Base-by-base conservation (phyloP, 768 basidiomycete species). In the Boletus tomentosulus region DNA sequence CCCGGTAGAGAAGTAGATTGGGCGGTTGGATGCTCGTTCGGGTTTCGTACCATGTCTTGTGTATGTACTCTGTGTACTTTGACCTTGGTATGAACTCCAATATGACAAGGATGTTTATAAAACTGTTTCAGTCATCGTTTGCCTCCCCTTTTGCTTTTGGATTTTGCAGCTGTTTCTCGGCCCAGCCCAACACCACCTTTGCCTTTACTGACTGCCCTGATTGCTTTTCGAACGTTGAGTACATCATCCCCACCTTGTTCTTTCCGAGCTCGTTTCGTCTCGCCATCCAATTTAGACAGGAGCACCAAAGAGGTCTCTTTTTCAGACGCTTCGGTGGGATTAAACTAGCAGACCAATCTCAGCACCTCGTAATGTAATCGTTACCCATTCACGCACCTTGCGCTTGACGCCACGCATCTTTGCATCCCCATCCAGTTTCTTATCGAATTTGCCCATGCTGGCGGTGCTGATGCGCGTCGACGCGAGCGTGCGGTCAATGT, bases 361-460 rank as follows among this genome's bases (percentile, higher is more conserved):
- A 58, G 50, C 34, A 30, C 49, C 45, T 53, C 47, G 28, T 41
- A 25, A 13, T 28, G 13, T n/a, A 50, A 9, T 13, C 5, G n/a
- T 28, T 10, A 3, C 47, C 11, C 31, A 19, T 35, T 25, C 38
- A 28, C n/a, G 1, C 58, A 92, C 92, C 86, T 98, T 98, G 63
- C 97, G 84, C 76, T 98, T 98, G 45, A 94, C 73, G 6, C 94
- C 93, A 34, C 83, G 82, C 42, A 85, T 67, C 71, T 92, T 94
- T 69, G 90, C 89, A 71, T 99, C 97, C 12, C 95, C 95, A 48
- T 95, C 88, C 22, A 98, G 79, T 65, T 78, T 84, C 59, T 83
- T 86, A 69, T 98, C 96, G 62, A 97, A 99, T 62, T 82, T 86
- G 59, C 97, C 97, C 86, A 99, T 86, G 62, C 92, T 95, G 0